Evolutionary conservation across 805 yeast species (phyloP).

Genomic region (Pichia scutulata): DNA sequence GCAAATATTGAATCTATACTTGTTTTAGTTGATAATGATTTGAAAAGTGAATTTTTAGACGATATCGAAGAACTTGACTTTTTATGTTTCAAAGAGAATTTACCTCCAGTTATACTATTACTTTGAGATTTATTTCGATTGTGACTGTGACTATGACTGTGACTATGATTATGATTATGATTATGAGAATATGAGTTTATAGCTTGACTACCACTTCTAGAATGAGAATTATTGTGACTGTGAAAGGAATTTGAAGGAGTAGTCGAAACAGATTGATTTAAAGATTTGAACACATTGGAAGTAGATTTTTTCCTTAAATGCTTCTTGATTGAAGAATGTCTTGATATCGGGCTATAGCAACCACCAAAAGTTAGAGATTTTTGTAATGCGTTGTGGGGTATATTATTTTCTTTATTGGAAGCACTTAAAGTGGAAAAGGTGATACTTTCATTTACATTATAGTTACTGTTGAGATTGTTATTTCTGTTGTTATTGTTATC

Average conservation of each 20-base stretch:
- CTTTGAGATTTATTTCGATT: background rate
- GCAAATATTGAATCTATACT: slow-evolving; percentile 7
- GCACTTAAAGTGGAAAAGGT: background rate
- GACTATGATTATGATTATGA: background rate
- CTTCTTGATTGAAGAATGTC: slow-evolving; percentile 4
- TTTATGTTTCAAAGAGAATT: background rate
- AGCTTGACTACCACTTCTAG: slow-evolving; percentile 1
- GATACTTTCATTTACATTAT: background rate
- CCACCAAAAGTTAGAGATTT: slow-evolving; percentile 6
- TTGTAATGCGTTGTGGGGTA: slow-evolving; percentile 1
- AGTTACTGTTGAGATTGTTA: background rate
- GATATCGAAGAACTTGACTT: slow-evolving; percentile 6
- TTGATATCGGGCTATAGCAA: slow-evolving; percentile 1
- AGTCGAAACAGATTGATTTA: background rate
- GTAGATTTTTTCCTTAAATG: slow-evolving; percentile 8
- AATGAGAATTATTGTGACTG: slow-evolving; percentile 3
- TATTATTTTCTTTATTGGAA: slow-evolving; percentile 7
- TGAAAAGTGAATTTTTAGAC: slow-evolving; percentile 4
- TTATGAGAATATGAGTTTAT: background rate
- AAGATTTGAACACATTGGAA: background rate
- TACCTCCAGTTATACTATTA: background rate
- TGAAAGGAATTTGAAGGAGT: background rate
- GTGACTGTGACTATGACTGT: background rate
- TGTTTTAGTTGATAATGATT: slow-evolving; percentile 3
- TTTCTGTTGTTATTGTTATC: background rate